Evolutionary conservation across 2,329 filamentous ascomycete genomes (phyloP), one percentile per base, ranked within the genome.

Genomic region (Macrophomina tecta): DNA sequence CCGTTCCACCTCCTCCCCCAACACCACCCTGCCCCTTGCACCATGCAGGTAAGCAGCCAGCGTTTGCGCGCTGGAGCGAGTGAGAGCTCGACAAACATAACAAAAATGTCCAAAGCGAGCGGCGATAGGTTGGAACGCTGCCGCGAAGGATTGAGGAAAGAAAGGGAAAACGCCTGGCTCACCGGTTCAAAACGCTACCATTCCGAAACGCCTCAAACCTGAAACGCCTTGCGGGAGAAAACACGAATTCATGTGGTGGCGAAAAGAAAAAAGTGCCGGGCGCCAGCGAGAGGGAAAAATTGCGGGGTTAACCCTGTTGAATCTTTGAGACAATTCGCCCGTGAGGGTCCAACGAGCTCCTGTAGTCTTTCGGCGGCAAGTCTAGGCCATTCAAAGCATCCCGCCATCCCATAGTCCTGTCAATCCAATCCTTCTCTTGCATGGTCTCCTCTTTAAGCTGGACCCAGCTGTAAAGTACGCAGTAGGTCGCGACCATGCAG

Each of bases 151-250:
- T 23, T 23, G 23, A 48, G 32, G 18, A 55, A 36, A 36, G 32
- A 40, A 23, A 55, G 11, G 28, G 14, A 30, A 32, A 23, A 49
- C 30, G 42, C 58, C 46, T 45, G 58, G 49, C 18, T n/a, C 42
- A 62, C 58, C 18, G 42, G 11, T 45, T 40, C 56, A 38, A 23
- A 38, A 49, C n/a, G 23, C 46, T 49, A n/a, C 32, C 32, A 30
- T 40, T 38, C 36, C 36, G 36, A 61, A 62, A 62, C 32, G 45
- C 32, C 56, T n/a, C 42, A 30, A 49, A 62, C 58, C 58, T 62
- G 58, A 62, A 62, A 62, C 58, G 28, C 58, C 45, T 62, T 62
- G 58, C 42, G 12, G 9, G 58, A 62, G n/a, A n/a, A 48, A 34
- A 58, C 11, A 38, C 52, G 34, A 34, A 34, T 23, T 30, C 36